Percentiles rank a stretch among this genome's conserved stretches.
phyloP scores from a whole-genome alignment of 106 monocot species.

The Alisma plantagoaquatica region DNA sequence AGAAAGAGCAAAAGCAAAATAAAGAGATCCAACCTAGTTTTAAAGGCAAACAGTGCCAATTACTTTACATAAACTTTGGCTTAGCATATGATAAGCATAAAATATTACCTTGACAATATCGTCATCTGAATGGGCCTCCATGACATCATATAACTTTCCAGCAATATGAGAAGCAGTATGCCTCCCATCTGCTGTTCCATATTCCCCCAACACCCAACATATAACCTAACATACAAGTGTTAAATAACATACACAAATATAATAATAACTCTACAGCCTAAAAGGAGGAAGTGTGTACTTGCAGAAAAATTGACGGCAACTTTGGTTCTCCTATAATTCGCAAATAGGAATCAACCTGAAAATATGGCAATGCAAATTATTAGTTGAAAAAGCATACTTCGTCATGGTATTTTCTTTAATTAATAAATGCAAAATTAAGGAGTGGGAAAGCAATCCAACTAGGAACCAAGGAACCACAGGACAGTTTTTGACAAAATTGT shows the following conservation, averaged over 20 bases:
- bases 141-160: conserved; percentile 86
- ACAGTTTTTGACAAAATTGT: neutral
- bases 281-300: conserved; percentile 36
- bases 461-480: neutral
- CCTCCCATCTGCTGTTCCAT: conserved; percentile 94
- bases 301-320: conserved; percentile 89
- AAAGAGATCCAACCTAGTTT: too few species aligned
- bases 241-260: conserved; percentile 4
- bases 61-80: too few species aligned
- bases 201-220: conserved; percentile 97
- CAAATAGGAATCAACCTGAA: conserved; percentile 88
- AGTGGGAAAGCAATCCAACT: neutral
- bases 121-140: conserved; percentile 77
- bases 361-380: neutral
- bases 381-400: too few species aligned
- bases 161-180: conserved; percentile 86
- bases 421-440: too few species aligned
- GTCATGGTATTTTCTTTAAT: too few species aligned
- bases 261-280: neutral
- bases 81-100: too few species aligned
- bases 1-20: too few species aligned
- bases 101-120: conserved; percentile 91
- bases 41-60: too few species aligned
- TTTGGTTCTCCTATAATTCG: conserved; percentile 89
- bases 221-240: conserved; percentile 46